Base-by-base conservation (phyloP, 805 yeast species). In the Kazachstania martiniae region DNA sequence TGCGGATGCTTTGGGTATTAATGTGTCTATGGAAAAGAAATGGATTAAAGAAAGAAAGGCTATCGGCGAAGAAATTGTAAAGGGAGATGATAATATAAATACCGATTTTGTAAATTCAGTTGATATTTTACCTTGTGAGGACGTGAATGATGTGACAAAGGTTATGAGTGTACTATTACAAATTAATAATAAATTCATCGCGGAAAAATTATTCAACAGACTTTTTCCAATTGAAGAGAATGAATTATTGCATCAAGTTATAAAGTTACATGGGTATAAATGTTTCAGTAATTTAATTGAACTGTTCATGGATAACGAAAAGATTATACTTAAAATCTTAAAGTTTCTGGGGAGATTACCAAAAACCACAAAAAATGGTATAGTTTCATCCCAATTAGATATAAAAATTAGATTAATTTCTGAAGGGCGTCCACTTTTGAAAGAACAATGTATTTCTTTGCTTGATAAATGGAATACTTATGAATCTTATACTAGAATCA, bases 211-310 rank as follows among this genome's bases (percentile, higher is more conserved):
- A 36, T 62, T 89, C 26, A 74, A 72, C 43, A 69, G 97, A 41
- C 63, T 67, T 36, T 52, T 72, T 23, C 66, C 83, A 4, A 57
- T 45, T 6, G 26, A 27, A 4, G 37, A 63, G 12, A 60, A 62
- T 2, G 53, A 56, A 4, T 61, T 80, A 18, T 72, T 80, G 34
- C 56, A 66, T 10, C 66, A 70, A 21, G 72, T 87, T 27, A 72
- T 84, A 46, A 70, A 77, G 38, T 66, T 85, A 48, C 98, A 87
- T 53, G 98, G 97, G 9, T 82, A 85, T 56, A 77, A 77, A 48
- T 76, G 91, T 13, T 63, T 87, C 32, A 71, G 81, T 12, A 69
- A 75, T 10, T 58, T 83, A 4, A 49, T 86, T 32, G 53, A 62
- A 17, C 31, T 51, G 15, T 66, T 63, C 47, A 43, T 40, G 2